phyloP scores from a whole-genome alignment of 306 rosid genomes.

The Cucumis cinereus region DNA sequence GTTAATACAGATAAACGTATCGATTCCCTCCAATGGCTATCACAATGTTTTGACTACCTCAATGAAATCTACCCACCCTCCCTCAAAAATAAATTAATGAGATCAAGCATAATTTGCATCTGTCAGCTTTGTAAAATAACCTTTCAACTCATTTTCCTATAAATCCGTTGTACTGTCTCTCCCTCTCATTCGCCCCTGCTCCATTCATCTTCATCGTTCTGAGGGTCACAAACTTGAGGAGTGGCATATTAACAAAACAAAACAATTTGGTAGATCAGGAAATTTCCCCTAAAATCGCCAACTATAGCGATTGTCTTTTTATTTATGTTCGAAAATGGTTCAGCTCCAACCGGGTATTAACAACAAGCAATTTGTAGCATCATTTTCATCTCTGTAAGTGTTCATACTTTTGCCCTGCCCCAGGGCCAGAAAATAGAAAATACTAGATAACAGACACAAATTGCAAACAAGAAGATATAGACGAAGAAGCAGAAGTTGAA shows the following conservation, averaged over 20 bases:
- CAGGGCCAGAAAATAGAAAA: neutral
- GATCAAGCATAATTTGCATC: neutral
- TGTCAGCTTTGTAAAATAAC: neutral
- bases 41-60: neutral
- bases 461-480: neutral
- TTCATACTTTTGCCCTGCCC: neutral
- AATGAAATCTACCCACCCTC: neutral
- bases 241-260: too few species aligned
- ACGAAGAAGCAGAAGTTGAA: neutral
- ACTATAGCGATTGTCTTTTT: neutral
- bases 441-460: neutral
- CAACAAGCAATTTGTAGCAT: neutral
- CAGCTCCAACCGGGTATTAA: neutral
- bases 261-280: neutral
- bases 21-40: neutral
- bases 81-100: neutral
- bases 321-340: neutral
- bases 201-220: neutral
- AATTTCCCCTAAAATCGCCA: neutral
- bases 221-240: neutral
- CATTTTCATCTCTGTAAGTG: neutral
- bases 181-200: neutral
- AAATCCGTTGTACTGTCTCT: neutral
- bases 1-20: neutral
- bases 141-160: neutral